Evolutionary conservation across 345 rosid species (phyloP).

Genomic region (Eutrema japonicum): DNA sequence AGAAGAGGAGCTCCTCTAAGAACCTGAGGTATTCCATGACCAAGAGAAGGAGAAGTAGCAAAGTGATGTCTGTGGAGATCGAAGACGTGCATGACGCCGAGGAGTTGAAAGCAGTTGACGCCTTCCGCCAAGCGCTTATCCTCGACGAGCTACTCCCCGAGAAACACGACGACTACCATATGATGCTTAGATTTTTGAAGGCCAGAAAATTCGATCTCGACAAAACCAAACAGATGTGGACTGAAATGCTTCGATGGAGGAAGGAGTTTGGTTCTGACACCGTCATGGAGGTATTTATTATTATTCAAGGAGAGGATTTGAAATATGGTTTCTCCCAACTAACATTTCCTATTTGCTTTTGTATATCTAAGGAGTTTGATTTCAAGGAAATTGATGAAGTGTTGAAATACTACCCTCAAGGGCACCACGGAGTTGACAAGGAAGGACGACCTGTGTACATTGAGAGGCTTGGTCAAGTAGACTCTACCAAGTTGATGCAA

Average conservation of each 20-base stretch:
- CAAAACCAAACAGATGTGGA: constrained; percentile 94
- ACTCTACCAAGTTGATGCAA: constrained; percentile 87
- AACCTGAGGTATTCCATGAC: constrained; percentile 67
- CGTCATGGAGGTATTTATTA: constrained; percentile 60
- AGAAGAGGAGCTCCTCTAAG: constrained; percentile 78
- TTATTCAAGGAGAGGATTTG: not conserved
- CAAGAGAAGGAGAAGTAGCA: constrained; percentile 77
- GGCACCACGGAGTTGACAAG: constrained; percentile 91
- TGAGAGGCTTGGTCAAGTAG: constrained; percentile 87
- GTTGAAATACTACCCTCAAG: constrained; percentile 81
- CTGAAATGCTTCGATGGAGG: constrained; percentile 91
- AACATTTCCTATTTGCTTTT: not conserved
- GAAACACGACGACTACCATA: constrained; percentile 86
- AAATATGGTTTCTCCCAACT: not conserved
- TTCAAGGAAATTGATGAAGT: constrained; percentile 73
- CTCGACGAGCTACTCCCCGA: constrained; percentile 79
- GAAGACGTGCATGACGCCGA: constrained; percentile 67
- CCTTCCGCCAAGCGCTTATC: constrained; percentile 75
- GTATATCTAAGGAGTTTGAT: constrained; percentile 64
- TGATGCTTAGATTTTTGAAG: constrained; percentile 90
- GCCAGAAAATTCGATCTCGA: constrained; percentile 93
- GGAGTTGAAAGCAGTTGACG: constrained; percentile 77
- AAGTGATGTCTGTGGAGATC: constrained; percentile 69
- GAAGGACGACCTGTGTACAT: constrained; percentile 95
- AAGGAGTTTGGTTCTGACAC: constrained; percentile 80